Base-by-base conservation (phyloP, 768 basidiomycete genomes). In the Serendipita sp. region DNA sequence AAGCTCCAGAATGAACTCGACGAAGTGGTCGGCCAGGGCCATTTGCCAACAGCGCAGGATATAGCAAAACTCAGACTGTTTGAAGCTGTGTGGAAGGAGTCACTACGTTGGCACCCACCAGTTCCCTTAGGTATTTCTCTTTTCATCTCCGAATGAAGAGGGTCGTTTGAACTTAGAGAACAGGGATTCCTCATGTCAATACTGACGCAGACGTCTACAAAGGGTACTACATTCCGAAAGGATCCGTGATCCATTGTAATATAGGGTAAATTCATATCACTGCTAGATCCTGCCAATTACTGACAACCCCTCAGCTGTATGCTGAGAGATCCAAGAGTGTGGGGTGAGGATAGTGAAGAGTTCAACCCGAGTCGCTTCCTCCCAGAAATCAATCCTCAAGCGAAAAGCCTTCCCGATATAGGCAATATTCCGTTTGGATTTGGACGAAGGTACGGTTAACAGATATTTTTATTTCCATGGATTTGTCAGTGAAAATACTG, bases 11-110 rank as follows among this genome's bases (percentile, higher is more conserved):
- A 74, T 30, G 71, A 74, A 45, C 78, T 78, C 65, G 63, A 67
- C 5, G 67, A 68, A 35, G 75, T 75, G 16, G 74, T 76, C 13
- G 71, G 70, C 35, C 78, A 80, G 70, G 72, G 76, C 30, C 67
- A 74, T n/a, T 60, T 65, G 2, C 68, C 73, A 37, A 66, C 77
- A 5, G 69, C 34, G 35, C 11, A 70, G 2, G 64, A 65, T 18
- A 68, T 70, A 3, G 65, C 70, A 3, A 72, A 77, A 44, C 75
- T 75, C 34, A 70, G 70, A 1, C 62, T 74, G 2, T 70, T 69
- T 37, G 71, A 75, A 48, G 72, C 72, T 13, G 8, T 71, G 32
- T 68, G 66, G 58, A 47, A 67, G 30, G 72, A 73, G 44, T 60
- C 56, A 4, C 37, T 34, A 8, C 56, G 56, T n/a, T 60, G 28